A percentile compares a stretch with the other conserved stretches of the same genome.
Evolutionary conservation across 2,329 filamentous ascomycete species (phyloP).

Genomic region (Colletotrichum sp.): DNA sequence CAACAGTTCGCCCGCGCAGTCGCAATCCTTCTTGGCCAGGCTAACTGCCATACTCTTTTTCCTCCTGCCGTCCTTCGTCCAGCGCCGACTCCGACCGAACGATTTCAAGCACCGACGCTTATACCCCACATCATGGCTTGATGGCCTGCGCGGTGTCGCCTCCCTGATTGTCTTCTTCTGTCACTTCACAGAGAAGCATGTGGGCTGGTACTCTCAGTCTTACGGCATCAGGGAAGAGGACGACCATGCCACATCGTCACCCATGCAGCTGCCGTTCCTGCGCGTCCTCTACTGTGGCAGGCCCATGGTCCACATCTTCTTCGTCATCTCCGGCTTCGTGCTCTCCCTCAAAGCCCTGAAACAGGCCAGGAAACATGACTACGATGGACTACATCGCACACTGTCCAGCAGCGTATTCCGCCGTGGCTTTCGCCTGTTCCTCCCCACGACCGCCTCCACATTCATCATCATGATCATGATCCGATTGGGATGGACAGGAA

Average conservation of each 20-base stretch:
- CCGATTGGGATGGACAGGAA: constrained; percentile 32
- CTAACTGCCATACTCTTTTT: constrained; percentile 25
- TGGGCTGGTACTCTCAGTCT: constrained; percentile 33
- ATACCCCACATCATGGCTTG: constrained; percentile 52
- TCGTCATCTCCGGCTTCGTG: constrained; percentile 56
- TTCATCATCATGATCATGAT: constrained; percentile 41
- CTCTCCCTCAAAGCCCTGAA: constrained; percentile 50
- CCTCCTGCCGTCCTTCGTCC: constrained; percentile 35
- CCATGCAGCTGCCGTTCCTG: constrained; percentile 49
- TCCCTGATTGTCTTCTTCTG: constrained; percentile 53
- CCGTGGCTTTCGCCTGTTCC: constrained; percentile 50
- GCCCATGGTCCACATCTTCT: constrained; percentile 57
- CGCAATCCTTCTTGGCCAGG: not conserved
- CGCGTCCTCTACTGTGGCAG: constrained; percentile 48
- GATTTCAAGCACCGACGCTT: constrained; percentile 24
- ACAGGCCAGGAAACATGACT: constrained; percentile 42
- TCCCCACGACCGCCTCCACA: constrained; percentile 48
- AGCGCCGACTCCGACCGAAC: constrained; percentile 30
- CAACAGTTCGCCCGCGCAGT: not conserved
- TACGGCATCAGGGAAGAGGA: constrained; percentile 37
- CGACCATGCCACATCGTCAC: constrained; percentile 33
- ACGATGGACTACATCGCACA: constrained; percentile 39
- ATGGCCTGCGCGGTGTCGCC: constrained; percentile 55
- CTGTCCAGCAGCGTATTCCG: constrained; percentile 53
- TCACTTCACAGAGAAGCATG: constrained; percentile 50